Percentiles rank a stretch among this genome's conserved stretches.
Evolutionary conservation across 169 alveolate genomes (phyloP).

Genomic region (Babesia gibsoni): DNA sequence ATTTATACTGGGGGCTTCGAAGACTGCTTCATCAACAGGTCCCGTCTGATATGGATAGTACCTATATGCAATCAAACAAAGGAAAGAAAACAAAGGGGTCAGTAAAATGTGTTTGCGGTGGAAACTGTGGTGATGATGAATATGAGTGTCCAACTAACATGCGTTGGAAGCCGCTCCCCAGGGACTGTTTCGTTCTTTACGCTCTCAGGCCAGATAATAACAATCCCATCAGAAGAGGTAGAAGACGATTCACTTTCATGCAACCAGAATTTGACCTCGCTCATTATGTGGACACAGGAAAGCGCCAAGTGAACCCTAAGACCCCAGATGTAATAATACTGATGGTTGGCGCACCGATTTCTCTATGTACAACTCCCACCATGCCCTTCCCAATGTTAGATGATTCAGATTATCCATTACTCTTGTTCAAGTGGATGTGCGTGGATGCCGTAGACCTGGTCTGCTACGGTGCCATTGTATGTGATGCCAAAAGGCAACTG

Average conservation of each 20-base stretch:
- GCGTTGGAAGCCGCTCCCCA: conserved; percentile 72
- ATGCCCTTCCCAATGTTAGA: conserved; percentile 73
- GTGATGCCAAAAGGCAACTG: conserved; percentile 79
- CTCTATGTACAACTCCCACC: conserved; percentile 17
- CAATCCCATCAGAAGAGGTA: conserved; percentile 74
- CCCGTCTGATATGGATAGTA: conserved; percentile 31
- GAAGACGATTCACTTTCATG: conserved; percentile 75
- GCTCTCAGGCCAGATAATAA: conserved; percentile 74
- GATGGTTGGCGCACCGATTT: conserved; percentile 65
- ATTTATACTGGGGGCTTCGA: conserved; percentile 64
- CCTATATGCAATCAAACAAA: conserved; percentile 17
- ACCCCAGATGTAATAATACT: conserved; percentile 63
- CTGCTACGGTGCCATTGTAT: conserved; percentile 77
- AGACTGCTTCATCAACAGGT: conserved; percentile 41
- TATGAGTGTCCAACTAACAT: conserved; percentile 49
- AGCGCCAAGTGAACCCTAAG: conserved; percentile 48
- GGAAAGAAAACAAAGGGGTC: conserved; percentile 43
- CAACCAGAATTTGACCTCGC: conserved; percentile 68
- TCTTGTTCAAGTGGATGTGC: conserved; percentile 79
- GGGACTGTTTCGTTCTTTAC: conserved; percentile 74
- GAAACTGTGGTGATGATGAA: conserved; percentile 39
- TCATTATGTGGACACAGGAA: conserved; percentile 65
- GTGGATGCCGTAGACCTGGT: conserved; percentile 69
- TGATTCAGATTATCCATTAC: conserved; percentile 75
- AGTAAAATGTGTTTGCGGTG: conserved; percentile 55